Percentiles rank a stretch among this genome's conserved stretches.
Conservation (phyloP, 257 asterid genomes). For the Salvia splendens region DNA sequence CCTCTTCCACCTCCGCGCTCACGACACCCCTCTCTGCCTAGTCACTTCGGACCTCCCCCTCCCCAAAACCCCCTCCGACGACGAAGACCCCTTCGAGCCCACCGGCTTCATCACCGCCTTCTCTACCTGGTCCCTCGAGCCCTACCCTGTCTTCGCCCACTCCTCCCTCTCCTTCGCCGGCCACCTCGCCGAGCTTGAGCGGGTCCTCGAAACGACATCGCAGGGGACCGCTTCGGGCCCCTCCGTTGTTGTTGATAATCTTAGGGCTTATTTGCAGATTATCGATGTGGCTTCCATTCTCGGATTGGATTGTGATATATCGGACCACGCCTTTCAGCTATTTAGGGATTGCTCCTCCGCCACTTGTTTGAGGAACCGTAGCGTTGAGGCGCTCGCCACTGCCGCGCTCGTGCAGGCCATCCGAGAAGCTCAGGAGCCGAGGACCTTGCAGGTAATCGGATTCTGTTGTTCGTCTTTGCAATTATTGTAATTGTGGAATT, state of each 20-base stretch:
- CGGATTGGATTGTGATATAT: conserved; percentile 76
- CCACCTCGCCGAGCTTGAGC: conserved; percentile 90
- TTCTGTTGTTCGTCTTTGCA: background rate
- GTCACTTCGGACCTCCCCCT: conserved; percentile 86
- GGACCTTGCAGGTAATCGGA: conserved; percentile 79
- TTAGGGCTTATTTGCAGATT: conserved; percentile 95
- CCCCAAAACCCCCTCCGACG: conserved; percentile 45
- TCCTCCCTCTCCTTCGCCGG: conserved; percentile 82
- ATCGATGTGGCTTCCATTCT: conserved; percentile 93
- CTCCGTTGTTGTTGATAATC: conserved; percentile 81
- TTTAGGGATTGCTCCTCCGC: conserved; percentile 95
- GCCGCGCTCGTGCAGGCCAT: conserved; percentile 97
- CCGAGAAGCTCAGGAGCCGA: conserved; percentile 95
- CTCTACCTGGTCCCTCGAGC: conserved; percentile 97
- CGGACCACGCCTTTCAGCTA: conserved; percentile 98
- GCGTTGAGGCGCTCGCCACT: conserved; percentile 96
- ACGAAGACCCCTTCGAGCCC: conserved; percentile 85
- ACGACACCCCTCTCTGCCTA: conserved; percentile 84
- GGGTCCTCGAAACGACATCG: conserved; percentile 85
- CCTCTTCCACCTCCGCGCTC: conserved; percentile 95
- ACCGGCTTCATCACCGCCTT: conserved; percentile 93
- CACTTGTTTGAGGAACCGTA: conserved; percentile 91
- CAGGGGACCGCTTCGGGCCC: conserved; percentile 48
- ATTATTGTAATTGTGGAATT: background rate
- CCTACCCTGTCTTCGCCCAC: conserved; percentile 73